Base-by-base conservation (phyloP, 2,329 filamentous ascomycete species). In the Ophiostoma montium region DNA sequence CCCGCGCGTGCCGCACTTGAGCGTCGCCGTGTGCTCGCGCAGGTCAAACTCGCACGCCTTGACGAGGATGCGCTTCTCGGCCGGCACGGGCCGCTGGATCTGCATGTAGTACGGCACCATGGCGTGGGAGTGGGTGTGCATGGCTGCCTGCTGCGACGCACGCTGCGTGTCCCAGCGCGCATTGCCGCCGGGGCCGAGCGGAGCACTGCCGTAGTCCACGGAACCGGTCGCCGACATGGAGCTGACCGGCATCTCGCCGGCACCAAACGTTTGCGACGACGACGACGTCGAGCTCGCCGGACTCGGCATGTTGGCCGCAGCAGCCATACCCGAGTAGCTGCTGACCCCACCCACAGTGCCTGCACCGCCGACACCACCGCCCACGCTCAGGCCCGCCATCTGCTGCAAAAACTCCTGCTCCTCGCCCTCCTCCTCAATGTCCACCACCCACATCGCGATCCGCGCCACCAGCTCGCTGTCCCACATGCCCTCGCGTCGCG, bases 401-500 rank as follows among this genome's bases (percentile, higher is more conserved):
- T 21, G 39, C 16, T n/a, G 56, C 47, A 44, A 52, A n/a, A 59
- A 58, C 15, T 56, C 57, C 7, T 51, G 47, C 2, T 54, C 50
- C 9, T 65, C 63, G 3, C 68, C 66, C 7, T 66, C 67, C 55
- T 79, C 75, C 55, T 79, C 75, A 15, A 78, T 66, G 9, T 67
- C 62, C 59, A 73, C 69, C 35, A 78, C 66, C 74, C 74, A 78
- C 51, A 65, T 66, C 43, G 69, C 70, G 54, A 79, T 77, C 8
- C 68, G 68, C 1, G 75, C 74, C 11, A 70, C 67, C 52, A 79
- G 66, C 54, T 76, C 71, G 56, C 74, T 80, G 57, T 85, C 80
- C 80, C 80, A 84, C 70, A 84, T 79, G 19, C 76, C 80, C 62
- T 84, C 81, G 45, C 79, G 68, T 42, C 79, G 69, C 8, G 77